Percentiles rank a stretch among this genome's conserved stretches.
Conservation (phyloP, 176 grass and related monocot species). For the Eragrostis nindensis region DNA sequence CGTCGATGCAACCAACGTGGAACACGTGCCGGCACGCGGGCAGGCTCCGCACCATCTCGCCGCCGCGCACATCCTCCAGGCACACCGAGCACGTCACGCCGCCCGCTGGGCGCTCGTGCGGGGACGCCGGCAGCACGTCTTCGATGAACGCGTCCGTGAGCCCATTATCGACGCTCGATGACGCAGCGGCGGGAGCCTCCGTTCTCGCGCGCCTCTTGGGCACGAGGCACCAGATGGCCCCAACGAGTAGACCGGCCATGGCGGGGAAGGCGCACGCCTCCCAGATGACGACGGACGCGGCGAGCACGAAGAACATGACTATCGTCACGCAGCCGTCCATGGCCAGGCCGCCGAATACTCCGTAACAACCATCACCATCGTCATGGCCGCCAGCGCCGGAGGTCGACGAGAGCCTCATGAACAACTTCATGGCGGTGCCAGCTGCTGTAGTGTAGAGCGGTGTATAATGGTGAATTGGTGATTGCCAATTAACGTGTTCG, state of each 20-base stretch:
- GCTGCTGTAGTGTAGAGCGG: too few species aligned
- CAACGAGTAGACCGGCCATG: conserved; percentile 1
- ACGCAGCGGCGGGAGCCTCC: neutral
- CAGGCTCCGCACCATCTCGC: conserved; percentile 28
- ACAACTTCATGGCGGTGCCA: neutral
- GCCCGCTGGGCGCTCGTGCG: neutral
- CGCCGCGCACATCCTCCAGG: conserved; percentile 26
- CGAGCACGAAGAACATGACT: conserved; percentile 21
- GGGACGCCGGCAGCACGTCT: neutral
- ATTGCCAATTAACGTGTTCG: too few species aligned
- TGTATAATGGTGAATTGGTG: too few species aligned
- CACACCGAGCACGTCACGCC: conserved; percentile 2
- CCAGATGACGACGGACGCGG: conserved; percentile 30
- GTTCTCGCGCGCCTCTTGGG: neutral
- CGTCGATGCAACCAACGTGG: conserved; percentile 20
- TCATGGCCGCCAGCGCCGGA: neutral
- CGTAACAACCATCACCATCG: neutral
- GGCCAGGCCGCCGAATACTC: neutral
- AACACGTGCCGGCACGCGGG: conserved; percentile 25
- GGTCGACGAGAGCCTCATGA: conserved; percentile 8
- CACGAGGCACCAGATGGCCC: neutral
- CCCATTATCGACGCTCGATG: neutral
- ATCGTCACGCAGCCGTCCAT: conserved; percentile 10
- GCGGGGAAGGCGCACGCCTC: conserved; percentile 9
- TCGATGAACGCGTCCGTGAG: neutral